Base-by-base conservation (phyloP, 495 filamentous ascomycete species). In the Aspergillus saccharolyticus region DNA sequence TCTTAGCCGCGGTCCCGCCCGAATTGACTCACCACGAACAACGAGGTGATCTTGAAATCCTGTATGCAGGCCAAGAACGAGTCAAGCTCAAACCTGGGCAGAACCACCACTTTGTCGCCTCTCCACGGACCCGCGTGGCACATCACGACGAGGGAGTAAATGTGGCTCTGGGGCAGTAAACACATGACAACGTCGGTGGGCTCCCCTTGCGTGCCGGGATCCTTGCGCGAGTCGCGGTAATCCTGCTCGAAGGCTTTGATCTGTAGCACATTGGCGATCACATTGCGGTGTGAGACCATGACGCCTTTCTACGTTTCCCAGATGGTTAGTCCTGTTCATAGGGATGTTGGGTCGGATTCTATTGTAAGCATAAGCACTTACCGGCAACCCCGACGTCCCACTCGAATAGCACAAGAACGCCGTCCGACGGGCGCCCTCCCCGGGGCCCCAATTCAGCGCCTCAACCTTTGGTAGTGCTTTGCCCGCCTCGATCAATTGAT, bases 371-470 rank as follows among this genome's bases (percentile, higher is more conserved):
- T 39, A 28, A 59, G 28, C 48, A 74, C 80, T 65, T 76, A 89
- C 87, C 39, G 91, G 91, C 47, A 96, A 70, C 9, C 91, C 91
- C 33, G 90, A 94, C 14, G 91, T 96, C 18, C 91, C 91, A 69
- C 87, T 91, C 0, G 89, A 94, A 69, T 92, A 96, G 77, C 91
- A 96, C 22, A 96, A 75, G 67, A 89, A 96, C 0, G 91, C 91
- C 14, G 83, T 83, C 52, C 89, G 86, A 39, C 84, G 83, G 19
- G 83, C 83, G 9, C 88, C 90, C 58, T 95, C 86, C 1, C 91
- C 90, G 53, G 84, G 79, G 7, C 73, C 62, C 89, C 89, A 96
- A 52, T 72, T 77, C 62, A 92, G 66, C 7, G 76, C 75, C 56
- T 90, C 88, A 8, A 92, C 64, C 8, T 79, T 69, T 0, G 85